Base-by-base conservation (phyloP, 140 eudicot species). In the Stevia rebaudiana region DNA sequence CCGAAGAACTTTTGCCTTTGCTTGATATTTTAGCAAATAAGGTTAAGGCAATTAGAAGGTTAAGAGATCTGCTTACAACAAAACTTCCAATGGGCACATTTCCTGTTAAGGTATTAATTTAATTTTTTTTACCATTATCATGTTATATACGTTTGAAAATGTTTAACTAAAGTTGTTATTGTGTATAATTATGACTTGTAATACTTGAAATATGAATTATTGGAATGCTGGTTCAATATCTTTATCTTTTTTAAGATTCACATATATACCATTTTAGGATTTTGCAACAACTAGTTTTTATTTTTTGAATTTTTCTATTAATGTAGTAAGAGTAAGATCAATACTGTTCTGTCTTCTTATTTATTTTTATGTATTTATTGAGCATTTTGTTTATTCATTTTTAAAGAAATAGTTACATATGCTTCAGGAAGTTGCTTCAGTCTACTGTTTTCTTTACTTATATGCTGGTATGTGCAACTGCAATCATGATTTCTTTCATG, bases 41-140 rank as follows among this genome's bases (percentile, higher is more conserved):
- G 74, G 98, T 92, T 48, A 92, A 92, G 76, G 98, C 98, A 4
- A 76, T 92, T 24, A 74, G 96, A 37, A 81, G 98, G 28, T 71
- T 92, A 17, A 83, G 98, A 65, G 98, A 92, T 62, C 74, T 92
- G 59, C 85, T 88, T 41, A 92, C 98, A 1, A 88, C 98, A 18
- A 92, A 92, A 67, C 96, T 92, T 50, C 98, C 98, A 5, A 70
- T 78, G 82, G 96, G 96, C 25, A 92, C 96, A 11, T 92, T 92
- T 56, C 98, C 98, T 22, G 96, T 92, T 44, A 92, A 92, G 98
- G 98, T 85, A 61, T 47, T 76, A 30, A 18, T 37, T 69, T 15
- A n/a, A n/a, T 13, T 57, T 31, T 21, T 43, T 23, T 22, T 7
- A 4, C n/a, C 58, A 7, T 31, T 28, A 37, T 39, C 42, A 63